phyloP scores from a whole-genome alignment of 257 asterid species.

The Hygrophila difformis region DNA sequence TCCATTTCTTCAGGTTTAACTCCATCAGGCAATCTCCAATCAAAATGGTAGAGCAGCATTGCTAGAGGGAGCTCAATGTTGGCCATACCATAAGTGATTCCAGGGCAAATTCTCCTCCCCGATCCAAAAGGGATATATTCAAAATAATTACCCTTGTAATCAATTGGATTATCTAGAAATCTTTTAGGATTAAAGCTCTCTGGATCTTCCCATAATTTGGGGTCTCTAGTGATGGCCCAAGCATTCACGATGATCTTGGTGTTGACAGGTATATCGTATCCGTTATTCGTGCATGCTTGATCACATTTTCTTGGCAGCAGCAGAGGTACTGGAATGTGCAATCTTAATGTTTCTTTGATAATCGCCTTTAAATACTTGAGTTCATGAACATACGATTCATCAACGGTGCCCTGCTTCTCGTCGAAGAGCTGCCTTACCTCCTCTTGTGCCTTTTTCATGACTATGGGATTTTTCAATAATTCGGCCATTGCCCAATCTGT shows the following conservation, averaged over 20 bases:
- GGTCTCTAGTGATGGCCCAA: slow-evolving; percentile 5
- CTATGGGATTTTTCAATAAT: slow-evolving; percentile 13
- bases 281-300: slow-evolving; percentile 6
- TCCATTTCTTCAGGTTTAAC: slow-evolving; percentile 10
- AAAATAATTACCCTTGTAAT: slow-evolving; percentile 2
- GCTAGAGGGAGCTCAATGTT: slow-evolving; percentile 16
- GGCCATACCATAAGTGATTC: slow-evolving; percentile 9
- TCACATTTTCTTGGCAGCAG: slow-evolving; percentile 3
- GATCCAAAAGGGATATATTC: slow-evolving; percentile 20
- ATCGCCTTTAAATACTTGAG: slow-evolving; percentile 14
- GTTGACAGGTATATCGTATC: slow-evolving; percentile 9
- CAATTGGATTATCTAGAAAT: background rate
- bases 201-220: slow-evolving; percentile 6
- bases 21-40: slow-evolving; percentile 18
- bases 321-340: slow-evolving; percentile 11
- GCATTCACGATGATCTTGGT: slow-evolving; percentile 5
- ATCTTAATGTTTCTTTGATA: slow-evolving; percentile 10
- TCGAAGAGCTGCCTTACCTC: slow-evolving; percentile 17
- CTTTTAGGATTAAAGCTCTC: slow-evolving; percentile 19
- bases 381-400: slow-evolving; percentile 10
- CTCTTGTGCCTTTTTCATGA: slow-evolving; percentile 11
- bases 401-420: background rate
- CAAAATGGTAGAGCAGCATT: slow-evolving; percentile 15
- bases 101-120: slow-evolving; percentile 26
- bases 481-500: slow-evolving; percentile 23